Evolutionary conservation across 1,284 basidiomycete species (phyloP), one percentile per base, ranked within the genome.

Genomic region (Apiotrichum akiyoshidainum): DNA sequence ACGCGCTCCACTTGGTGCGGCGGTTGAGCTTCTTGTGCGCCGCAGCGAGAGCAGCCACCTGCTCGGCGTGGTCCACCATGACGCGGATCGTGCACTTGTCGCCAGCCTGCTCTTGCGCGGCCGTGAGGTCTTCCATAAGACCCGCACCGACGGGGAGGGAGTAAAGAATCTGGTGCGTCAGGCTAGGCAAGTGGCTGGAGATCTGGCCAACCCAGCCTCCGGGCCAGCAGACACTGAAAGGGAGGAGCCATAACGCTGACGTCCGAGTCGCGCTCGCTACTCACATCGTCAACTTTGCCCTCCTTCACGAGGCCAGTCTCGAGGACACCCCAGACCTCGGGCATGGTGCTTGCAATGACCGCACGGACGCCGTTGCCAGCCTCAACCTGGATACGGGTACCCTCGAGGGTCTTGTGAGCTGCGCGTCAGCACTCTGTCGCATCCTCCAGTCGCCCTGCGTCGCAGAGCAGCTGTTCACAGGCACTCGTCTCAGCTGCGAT

Each of bases 31-130:
- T 45, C 26, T 54, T 47, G 9, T 57, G 61, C 16, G 60, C 86
- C 39, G 79, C 78, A 58, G 87, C 85, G 33, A 93, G 73, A 52
- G 83, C 83, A 46, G 78, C 76, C 46, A 92, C 77, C 72, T 92
- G 91, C 44, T 83, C 83, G 12, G 85, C 82, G 72, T 90, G 83
- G 74, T 92, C 91, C 31, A 93, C 79, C 65, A 92, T 80, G 47
- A 92, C 72, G 26, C 88, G 82, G 42, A 92, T 73, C 16, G 80
- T 73, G 21, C 81, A 86, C 17, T 83, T 84, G 58, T 82, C 69
- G 35, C 76, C 80, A 44, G 89, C 75, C 61, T 82, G 81, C 46
- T 84, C 81, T 73, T 84, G 83, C 17, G 91, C 78, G 10, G 71
- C 73, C 37, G 84, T 83, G 13, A 92, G 77, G 68, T 92, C 89